A percentile compares a stretch with the other conserved stretches of the same genome.
phyloP scores from a whole-genome alignment of 805 yeast species.

The Hanseniaspora vineae region DNA sequence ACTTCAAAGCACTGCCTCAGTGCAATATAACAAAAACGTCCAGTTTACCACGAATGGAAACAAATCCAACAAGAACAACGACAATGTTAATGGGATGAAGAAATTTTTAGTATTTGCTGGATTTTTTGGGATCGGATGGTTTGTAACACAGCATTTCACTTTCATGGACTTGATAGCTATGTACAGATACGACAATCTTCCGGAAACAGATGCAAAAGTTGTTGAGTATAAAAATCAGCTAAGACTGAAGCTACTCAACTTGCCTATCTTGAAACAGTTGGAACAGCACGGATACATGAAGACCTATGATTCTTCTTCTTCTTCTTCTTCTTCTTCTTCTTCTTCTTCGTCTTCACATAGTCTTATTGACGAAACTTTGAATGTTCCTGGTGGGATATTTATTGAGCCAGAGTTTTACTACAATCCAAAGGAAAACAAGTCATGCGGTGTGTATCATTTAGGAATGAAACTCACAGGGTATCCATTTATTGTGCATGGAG shows the following conservation, averaged over 20 bases:
- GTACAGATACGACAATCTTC: conserved; percentile 22
- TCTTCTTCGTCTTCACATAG: conserved; percentile 26
- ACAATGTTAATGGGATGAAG: background rate
- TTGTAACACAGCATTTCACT: conserved; percentile 22
- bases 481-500: conserved; percentile 84
- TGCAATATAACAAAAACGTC: background rate
- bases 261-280: conserved; percentile 41
- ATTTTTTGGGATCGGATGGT: conserved; percentile 21
- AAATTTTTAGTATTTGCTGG: conserved; percentile 16
- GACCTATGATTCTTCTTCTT: conserved; percentile 30
- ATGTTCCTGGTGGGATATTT: conserved; percentile 68
- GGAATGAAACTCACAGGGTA: conserved; percentile 76
- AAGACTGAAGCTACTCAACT: conserved; percentile 32
- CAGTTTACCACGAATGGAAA: background rate
- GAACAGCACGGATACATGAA: conserved; percentile 25
- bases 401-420: conserved; percentile 60
- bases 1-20: no score
- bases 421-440: conserved; percentile 41
- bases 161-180: conserved; percentile 23
- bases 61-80: background rate
- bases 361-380: conserved; percentile 38
- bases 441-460: conserved; percentile 56
- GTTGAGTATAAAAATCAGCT: conserved; percentile 22
- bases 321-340: conserved; percentile 33
- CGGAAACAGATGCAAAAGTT: conserved; percentile 19